Evolutionary conservation across 805 yeast genomes (phyloP), one percentile per base, ranked within the genome.

Genomic region (Candida vartiovaarae): DNA sequence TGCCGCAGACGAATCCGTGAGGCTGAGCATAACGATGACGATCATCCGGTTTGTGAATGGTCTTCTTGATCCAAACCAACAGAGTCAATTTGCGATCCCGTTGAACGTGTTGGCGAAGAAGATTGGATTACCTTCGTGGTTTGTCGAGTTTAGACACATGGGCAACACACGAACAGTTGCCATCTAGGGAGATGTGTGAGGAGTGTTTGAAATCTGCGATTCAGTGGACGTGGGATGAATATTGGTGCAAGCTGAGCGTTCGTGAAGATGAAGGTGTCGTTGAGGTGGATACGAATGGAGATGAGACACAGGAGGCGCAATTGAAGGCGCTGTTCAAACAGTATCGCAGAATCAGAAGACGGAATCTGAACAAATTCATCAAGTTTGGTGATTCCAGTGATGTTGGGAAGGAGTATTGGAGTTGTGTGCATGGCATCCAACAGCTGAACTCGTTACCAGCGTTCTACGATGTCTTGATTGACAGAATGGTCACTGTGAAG

Each of bases 41-140:
- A 55, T 90, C 9, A 80, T 88, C 27, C 68, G 95, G 45, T 88
- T 91, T 64, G 97, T 93, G 26, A 93, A 93, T 62, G 98, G 97
- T 3, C 62, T 88, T 4, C 63, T 93, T 32, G 99, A 93, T 60
- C 93, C 95, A 0, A 74, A 74, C 39, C 99, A 93, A 62, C 85
- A 81, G 53, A 76, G 89, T 1, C 75, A 72, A 36, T 82, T 66
- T 57, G 96, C 96, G 0, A 75, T 84, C 11, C 90, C 97, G 5
- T 65, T 93, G 53, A 83, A 84, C 49, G 71, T 72, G 5, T 63
- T 93, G 25, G 98, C 98, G 1, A 73, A 67, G 42, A 72, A 74
- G 36, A 63, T 86, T 24, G 74, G 76, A 2, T 66, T 93, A 25
- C 96, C 98, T 0, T 70, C 81, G 30, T 75, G 75, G 55, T 88